Evolutionary conservation across 2,329 filamentous ascomycete genomes (phyloP).

Genomic region (Exophiala sp.): DNA sequence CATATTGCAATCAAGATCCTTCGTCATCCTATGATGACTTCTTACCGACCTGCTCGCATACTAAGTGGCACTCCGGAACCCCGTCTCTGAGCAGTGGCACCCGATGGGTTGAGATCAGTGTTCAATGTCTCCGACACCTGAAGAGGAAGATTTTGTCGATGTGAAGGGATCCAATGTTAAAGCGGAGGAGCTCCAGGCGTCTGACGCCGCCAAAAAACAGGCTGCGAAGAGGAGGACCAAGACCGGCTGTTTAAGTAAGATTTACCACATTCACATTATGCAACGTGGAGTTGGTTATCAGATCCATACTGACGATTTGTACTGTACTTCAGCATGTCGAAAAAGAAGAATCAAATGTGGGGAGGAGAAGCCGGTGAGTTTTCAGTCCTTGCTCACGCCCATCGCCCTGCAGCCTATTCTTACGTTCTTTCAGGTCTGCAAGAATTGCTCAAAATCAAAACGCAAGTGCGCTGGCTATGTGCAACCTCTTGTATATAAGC

Average conservation of each 20-base stretch:
- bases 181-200: slow-evolving; percentile 8
- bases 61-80: background rate
- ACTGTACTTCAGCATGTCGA: slow-evolving; percentile 64
- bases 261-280: slow-evolving; percentile 1
- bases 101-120: background rate
- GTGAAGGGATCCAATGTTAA: slow-evolving; percentile 42
- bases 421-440: slow-evolving; percentile 31
- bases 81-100: background rate
- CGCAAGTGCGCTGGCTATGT: slow-evolving; percentile 37
- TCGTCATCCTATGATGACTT: background rate
- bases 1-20: no score
- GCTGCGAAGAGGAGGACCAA: slow-evolving; percentile 68
- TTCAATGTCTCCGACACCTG: slow-evolving; percentile 18
- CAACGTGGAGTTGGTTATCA: no score
- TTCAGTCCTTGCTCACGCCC: background rate
- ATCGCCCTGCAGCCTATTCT: background rate
- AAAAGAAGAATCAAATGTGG: slow-evolving; percentile 96
- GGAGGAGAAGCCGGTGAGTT: slow-evolving; percentile 55
- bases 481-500: slow-evolving; percentile 24
- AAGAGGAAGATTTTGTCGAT: slow-evolving; percentile 19
- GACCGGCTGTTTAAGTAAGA: slow-evolving; percentile 80
- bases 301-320: slow-evolving; percentile 9
- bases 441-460: slow-evolving; percentile 43
- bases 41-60: background rate
- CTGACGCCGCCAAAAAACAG: slow-evolving; percentile 19